Base-by-base conservation (phyloP, 257 asterid genomes). In the Fraxinus excelsior region DNA sequence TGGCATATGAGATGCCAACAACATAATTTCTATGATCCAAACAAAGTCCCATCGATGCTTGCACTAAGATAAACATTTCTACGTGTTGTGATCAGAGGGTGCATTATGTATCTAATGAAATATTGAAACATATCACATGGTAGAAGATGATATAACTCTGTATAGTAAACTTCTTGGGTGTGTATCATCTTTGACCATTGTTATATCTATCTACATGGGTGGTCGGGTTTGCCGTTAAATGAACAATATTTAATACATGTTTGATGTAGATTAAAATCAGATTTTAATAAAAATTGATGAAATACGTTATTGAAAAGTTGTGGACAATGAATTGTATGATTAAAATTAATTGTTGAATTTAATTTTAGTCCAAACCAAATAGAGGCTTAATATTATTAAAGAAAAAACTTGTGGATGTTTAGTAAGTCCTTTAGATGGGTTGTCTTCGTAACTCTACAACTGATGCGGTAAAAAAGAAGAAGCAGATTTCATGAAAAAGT, bases 101-200 rank as follows among this genome's bases (percentile, higher is more conserved):
- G 83, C 83, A 79, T 74, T 19, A 6, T 62, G 71, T 51, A 3
- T 12, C 67, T 6, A 23, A 38, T 53, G 32, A 75, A 26, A 18
- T 31, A 38, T 16, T 80, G 81, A 62, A 76, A 73, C 84, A 79
- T 46, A 28, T 66, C 86, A 76, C 83, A 79, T 83, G 86, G 72
- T 58, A 38, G 67, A 82, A 49, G 29, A 37, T 44, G 64, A 42
- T 51, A 62, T 53, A 42, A 14, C 13, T 70, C 71, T 7, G 28
- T 56, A 64, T 53, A 21, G 18, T 38, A 38, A 60, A 46, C 34
- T 79, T 74, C 79, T 82, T 72, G 71, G 70, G 51, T 70, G 58
- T 65, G 34, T 69, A n/a, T 26, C 68, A 23, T 62, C 19, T 62
- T 62, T 62, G 68, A 62, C 34, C 5, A 62, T 62, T 23, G 35